Base-by-base conservation (phyloP, 2,329 filamentous ascomycete genomes). In the Lachnellula subtilissima region DNA sequence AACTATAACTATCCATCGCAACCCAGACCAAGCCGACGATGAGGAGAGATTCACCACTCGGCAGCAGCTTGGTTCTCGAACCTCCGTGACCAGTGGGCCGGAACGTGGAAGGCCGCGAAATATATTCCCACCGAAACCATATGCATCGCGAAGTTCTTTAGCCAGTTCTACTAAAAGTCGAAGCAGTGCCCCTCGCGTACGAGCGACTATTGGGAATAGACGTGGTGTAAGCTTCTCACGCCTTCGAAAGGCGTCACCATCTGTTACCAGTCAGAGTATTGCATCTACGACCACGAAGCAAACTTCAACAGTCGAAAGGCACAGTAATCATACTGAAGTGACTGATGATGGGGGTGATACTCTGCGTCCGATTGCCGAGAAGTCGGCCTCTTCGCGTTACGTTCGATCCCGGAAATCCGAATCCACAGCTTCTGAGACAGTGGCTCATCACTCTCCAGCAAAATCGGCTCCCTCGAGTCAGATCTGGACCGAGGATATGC, bases 401-500 rank as follows among this genome's bases (percentile, higher is more conserved):
- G 65, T 70, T 50, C 60, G 67, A 48, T 69, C 67, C 12, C 68
- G 56, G 50, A 70, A 70, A 54, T 37, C 42, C 8, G 58, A 61
- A 32, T 35, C 48, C 5, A 32, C 36, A 4, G 48, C 47, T 46
- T 53, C 61, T 22, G 49, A 59, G n/a, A 39, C 52, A 25, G 19
- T 54, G 19, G 23, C 23, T 28, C 48, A 48, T 39, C 11, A 54
- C 22, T 14, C n/a, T 19, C 42, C 32, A n/a, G 28, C 55, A 19
- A 66, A 66, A 25, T 23, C 56, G 48, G 58, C 46, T 36, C 57
- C 56, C 36, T 42, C 55, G 7, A 67, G 62, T 46, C 54, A 62
- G 25, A 43, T 66, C 48, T 86, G 84, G 72, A 86, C 83, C 64
- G 90, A 91, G 56, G 92, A 96, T 69, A 82, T 94, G 53, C 81